These are phyloP conservation scores for Jimgerdemannia flammicorona DNA, from an alignment of 192 early-diverging fungal genomes.

Conservation along the genomic window DNA sequence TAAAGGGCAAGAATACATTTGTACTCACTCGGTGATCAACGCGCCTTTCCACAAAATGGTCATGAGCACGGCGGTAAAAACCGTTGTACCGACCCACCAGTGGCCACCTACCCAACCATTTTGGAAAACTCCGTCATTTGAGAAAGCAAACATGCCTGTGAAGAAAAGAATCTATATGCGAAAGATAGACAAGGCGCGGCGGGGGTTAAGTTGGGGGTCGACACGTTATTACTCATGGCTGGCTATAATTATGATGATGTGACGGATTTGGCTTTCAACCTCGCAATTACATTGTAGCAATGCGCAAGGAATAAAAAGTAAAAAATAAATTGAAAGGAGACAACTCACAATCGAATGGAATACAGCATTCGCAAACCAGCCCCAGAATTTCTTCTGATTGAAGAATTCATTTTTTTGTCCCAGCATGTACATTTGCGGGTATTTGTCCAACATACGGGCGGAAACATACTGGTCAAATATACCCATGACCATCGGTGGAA, in stretches of 20 bases:
- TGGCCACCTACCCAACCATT: slow-evolving; percentile 76
- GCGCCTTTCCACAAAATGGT: slow-evolving; percentile 91
- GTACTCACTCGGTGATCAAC: slow-evolving; percentile 72
- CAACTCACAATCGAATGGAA: slow-evolving; percentile 78
- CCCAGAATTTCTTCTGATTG: slow-evolving; percentile 89
- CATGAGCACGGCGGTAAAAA: slow-evolving; percentile 85
- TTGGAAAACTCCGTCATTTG: slow-evolving; percentile 60
- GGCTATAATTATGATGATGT: not conserved
- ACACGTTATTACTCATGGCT: no score
- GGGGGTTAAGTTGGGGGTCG: not conserved
- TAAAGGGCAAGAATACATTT: not conserved
- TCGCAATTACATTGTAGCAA: no score
- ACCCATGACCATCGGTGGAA: slow-evolving; percentile 93
- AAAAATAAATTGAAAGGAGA: not conserved
- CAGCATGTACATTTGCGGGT: slow-evolving; percentile 96
- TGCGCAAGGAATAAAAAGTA: not conserved
- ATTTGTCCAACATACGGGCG: slow-evolving; percentile 91
- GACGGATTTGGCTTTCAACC: not conserved
- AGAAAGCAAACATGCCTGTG: slow-evolving; percentile 60
- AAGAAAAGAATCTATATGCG: slow-evolving; percentile 61
- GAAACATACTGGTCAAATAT: slow-evolving; percentile 97
- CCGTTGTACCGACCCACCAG: slow-evolving; percentile 87
- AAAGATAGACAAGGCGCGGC: not conserved
- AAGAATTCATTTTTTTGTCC: slow-evolving; percentile 73
- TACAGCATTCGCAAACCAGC: slow-evolving; percentile 89